A percentile compares a stretch with the other conserved stretches of the same genome.
Evolutionary conservation across 73 alveolate species (phyloP).

Genomic region (Effrenium voratum): DNA sequence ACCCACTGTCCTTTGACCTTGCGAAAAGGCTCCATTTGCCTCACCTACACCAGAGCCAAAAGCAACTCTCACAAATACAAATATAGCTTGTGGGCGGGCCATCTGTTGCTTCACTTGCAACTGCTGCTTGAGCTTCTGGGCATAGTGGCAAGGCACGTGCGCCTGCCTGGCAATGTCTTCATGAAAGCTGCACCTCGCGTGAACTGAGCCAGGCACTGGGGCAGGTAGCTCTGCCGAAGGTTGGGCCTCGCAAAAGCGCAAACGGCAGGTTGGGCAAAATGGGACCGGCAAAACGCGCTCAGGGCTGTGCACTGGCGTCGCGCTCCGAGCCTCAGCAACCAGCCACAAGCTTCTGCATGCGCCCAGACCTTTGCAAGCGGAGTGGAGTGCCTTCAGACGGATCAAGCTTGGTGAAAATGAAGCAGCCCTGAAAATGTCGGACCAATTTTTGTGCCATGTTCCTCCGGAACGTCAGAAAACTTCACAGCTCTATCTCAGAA

Average conservation of each 20-base stretch:
- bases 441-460: too few relatives aligned
- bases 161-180: neutral
- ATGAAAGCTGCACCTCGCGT: neutral
- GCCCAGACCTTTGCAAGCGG: too few relatives aligned
- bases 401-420: too few relatives aligned
- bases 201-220: neutral
- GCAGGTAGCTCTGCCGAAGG: conserved; percentile 88
- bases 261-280: neutral
- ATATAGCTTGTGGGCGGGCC: too few relatives aligned
- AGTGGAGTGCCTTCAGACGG: too few relatives aligned
- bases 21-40: conserved; percentile 67
- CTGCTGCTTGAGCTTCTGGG: conserved; percentile 63
- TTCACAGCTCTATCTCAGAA: conserved; percentile 19
- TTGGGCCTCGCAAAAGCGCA: conserved; percentile 15
- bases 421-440: too few relatives aligned
- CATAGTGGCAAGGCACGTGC: conserved; percentile 87
- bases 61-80: too few relatives aligned
- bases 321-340: conserved; percentile 42
- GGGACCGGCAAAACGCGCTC: neutral
- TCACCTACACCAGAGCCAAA: neutral
- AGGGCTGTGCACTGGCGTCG: conserved; percentile 58
- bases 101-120: conserved; percentile 68
- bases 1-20: conserved; percentile 88
- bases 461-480: too few relatives aligned
- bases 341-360: neutral